phyloP scores from a whole-genome alignment of 176 grass and related monocot genomes.

The Saccharum spontaneum region DNA sequence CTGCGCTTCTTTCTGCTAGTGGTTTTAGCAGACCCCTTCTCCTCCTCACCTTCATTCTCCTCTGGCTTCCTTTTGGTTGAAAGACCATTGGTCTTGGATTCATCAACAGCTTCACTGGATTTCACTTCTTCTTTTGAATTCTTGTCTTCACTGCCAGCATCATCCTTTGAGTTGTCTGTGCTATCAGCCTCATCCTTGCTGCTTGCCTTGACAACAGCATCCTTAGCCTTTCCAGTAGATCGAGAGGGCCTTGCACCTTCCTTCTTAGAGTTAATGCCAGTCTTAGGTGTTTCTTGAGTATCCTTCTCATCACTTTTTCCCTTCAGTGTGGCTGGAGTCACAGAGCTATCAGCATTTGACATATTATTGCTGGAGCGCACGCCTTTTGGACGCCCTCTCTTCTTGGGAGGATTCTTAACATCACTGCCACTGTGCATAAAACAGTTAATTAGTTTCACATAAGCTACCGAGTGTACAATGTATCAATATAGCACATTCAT shows the following conservation, averaged over 20 bases:
- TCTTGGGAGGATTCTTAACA: constrained; percentile 34
- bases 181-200: constrained; percentile 19
- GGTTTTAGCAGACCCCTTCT: constrained; percentile 23
- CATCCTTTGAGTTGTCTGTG: constrained; percentile 29
- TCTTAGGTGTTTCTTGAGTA: constrained; percentile 35
- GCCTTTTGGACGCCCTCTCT: constrained; percentile 59
- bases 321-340: constrained; percentile 27
- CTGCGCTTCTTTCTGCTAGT: constrained; percentile 30
- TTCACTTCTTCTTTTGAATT: constrained; percentile 36
- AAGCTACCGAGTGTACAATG: not conserved
- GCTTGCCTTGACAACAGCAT: constrained; percentile 19
- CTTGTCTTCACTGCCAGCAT: constrained; percentile 21
- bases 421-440: constrained; percentile 10
- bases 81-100: constrained; percentile 41
- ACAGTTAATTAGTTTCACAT: constrained; percentile 7
- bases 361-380: no score
- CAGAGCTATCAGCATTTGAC: no score
- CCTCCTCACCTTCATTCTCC: constrained; percentile 29
- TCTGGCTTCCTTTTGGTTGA: constrained; percentile 45
- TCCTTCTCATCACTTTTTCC: constrained; percentile 29
- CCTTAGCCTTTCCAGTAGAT: constrained; percentile 13
- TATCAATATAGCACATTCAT: not conserved
- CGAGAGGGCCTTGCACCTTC: constrained; percentile 27
- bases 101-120: constrained; percentile 26
- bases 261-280: constrained; percentile 25